Evolutionary conservation across 352 stramenopile genomes (phyloP), one percentile per base, ranked within the genome.

Genomic region (Saprolegnia diclina): DNA sequence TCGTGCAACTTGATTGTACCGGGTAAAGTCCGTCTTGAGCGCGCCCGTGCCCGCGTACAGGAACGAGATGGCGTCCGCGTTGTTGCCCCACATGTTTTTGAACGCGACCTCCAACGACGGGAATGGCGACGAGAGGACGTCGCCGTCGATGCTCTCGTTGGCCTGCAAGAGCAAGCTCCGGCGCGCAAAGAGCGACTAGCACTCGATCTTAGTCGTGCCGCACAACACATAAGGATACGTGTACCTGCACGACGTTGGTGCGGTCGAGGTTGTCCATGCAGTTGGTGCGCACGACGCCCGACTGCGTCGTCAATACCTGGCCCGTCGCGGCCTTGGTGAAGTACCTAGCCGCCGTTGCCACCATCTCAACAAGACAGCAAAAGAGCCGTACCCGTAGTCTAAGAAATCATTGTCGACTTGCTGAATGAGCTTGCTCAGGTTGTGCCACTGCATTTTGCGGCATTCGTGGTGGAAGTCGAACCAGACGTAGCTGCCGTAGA

Each of bases 181-280:
- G 16, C 92, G 81, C 21, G 85, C 94, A 68, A 98, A 97, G 22
- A 98, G 81, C 71, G 91, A 97, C 81, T 99, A 80, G 18, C 93
- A 86, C 3, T 37, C 19, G 4, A 67, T 55, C 10, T 0, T 44
- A 13, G 19, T 22, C 10, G 9, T 6, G 29, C 0, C 16, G n/a
- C 1, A 16, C 14, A 0, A 64, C 16, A 18, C 4, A 7, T 14
- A 9, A 59, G 2, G 52, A 16, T 19, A 62, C 69, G 53, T 44
- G 7, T 44, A 87, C 79, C 75, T 86, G 79, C 32, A 89, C 81
- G 50, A 89, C 81, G 63, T 88, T 90, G 18, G 81, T 99, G 38
- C 96, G 85, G 80, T 99, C 96, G 18, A 99, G 80, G 71, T 97
- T 98, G 82, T 99, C 96, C 91, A 99, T 98, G 79, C 96, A 99